Conservation (phyloP, 2,329 filamentous ascomycete genomes). For the Cercospora beticola region DNA sequence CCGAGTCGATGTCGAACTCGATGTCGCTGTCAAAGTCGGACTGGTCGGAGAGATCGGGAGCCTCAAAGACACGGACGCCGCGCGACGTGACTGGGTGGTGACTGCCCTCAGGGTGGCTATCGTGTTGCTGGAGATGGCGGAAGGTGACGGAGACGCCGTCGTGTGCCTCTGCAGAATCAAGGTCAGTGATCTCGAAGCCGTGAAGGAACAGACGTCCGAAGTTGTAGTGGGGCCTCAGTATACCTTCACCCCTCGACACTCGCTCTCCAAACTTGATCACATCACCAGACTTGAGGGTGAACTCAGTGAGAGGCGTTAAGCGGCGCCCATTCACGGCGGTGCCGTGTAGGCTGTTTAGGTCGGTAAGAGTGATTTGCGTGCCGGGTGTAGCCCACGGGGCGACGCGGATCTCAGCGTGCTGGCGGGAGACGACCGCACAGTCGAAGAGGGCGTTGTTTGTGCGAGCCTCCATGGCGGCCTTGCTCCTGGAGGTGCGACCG, state of each 20-base stretch:
- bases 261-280: conserved; percentile 36
- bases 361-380: conserved; percentile 33
- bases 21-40: conserved; percentile 29
- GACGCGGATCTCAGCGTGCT: conserved; percentile 36
- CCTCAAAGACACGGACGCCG: conserved; percentile 23
- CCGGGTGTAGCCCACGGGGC: conserved; percentile 15
- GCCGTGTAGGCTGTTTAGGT: conserved; percentile 37
- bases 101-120: conserved; percentile 7
- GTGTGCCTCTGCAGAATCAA: conserved; percentile 27
- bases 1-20: conserved; percentile 26
- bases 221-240: conserved; percentile 1
- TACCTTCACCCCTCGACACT: conserved; percentile 33
- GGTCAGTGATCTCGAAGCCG: conserved; percentile 3
- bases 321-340: conserved; percentile 37
- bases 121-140: conserved; percentile 13
- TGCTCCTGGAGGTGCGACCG: conserved; percentile 46
- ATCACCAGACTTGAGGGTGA: conserved; percentile 31
- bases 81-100: conserved; percentile 4
- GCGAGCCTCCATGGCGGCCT: conserved; percentile 35
- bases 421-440: conserved; percentile 39
- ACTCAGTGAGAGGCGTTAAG: conserved; percentile 23
- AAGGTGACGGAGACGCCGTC: conserved; percentile 32
- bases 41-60: conserved; percentile 27
- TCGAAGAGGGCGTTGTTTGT: conserved; percentile 39
- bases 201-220: neutral